Percentiles rank a stretch among this genome's conserved stretches.
phyloP scores from a whole-genome alignment of 2,329 filamentous ascomycete genomes.

The Colletotrichum costaricense region DNA sequence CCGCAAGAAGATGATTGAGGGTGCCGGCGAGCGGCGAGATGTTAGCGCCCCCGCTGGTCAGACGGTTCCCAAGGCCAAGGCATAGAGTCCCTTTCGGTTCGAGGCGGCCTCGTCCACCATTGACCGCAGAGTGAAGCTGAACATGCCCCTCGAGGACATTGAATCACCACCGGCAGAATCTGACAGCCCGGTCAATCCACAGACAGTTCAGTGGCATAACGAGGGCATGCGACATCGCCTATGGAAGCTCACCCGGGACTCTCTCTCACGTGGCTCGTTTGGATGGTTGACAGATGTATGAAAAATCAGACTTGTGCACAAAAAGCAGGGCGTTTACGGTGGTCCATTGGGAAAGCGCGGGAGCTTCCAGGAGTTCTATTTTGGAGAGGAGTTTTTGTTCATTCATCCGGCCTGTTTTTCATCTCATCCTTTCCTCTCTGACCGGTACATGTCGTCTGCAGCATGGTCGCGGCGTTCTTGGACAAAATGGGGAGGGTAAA shows the following conservation, averaged over 20 bases:
- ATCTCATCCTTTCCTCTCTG: not conserved
- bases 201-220: not conserved
- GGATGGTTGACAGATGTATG: slow-evolving; percentile 26
- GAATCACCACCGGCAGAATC: not conserved
- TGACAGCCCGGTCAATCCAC: not conserved
- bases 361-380: slow-evolving; percentile 2
- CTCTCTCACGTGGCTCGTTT: slow-evolving; percentile 12
- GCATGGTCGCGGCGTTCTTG: slow-evolving; percentile 25
- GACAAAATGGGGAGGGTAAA: not conserved
- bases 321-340: slow-evolving; percentile 18
- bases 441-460: slow-evolving; percentile 18
- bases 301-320: slow-evolving; percentile 7
- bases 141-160: not conserved
- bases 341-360: not conserved
- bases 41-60: slow-evolving; percentile 56
- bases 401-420: not conserved
- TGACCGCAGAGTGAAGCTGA: not conserved
- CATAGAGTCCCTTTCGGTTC: slow-evolving; percentile 25
- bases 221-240: slow-evolving; percentile 9
- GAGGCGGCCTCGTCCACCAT: not conserved
- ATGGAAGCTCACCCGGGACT: slow-evolving; percentile 29
- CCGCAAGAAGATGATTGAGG: slow-evolving; percentile 67
- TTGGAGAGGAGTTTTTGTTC: not conserved
- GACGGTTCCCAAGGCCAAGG: slow-evolving; percentile 31
- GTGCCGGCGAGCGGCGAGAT: slow-evolving; percentile 56